A percentile compares a stretch with the other conserved stretches of the same genome.
Conservation (phyloP, 805 yeast genomes). For the Kluyveromyces starmeri region DNA sequence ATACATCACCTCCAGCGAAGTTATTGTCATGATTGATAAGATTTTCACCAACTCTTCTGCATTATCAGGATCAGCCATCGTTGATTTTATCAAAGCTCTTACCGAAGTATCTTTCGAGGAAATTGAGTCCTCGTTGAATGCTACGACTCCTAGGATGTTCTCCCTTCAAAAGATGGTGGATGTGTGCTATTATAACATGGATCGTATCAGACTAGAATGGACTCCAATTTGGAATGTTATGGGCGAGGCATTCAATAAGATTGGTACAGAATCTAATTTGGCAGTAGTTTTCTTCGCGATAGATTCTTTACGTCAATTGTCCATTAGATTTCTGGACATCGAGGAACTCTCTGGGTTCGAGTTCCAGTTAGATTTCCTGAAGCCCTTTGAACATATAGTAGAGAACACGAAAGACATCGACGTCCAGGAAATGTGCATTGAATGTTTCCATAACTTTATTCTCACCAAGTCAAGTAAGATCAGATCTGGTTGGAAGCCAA, state of each 20-base stretch:
- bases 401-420: constrained; percentile 55
- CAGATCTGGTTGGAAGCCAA: constrained; percentile 91
- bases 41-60: constrained; percentile 76
- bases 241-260: constrained; percentile 80
- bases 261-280: constrained; percentile 70
- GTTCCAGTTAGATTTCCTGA: constrained; percentile 87
- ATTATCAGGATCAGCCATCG: constrained; percentile 75
- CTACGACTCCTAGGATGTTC: constrained; percentile 79
- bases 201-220: constrained; percentile 94
- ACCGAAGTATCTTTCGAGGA: constrained; percentile 85
- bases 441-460: constrained; percentile 81
- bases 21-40: constrained; percentile 75
- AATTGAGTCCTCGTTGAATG: constrained; percentile 76
- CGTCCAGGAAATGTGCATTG: constrained; percentile 82
- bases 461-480: constrained; percentile 63
- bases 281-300: constrained; percentile 82
- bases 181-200: constrained; percentile 96
- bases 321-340: constrained; percentile 84
- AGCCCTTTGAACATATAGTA: constrained; percentile 80
- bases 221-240: constrained; percentile 88
- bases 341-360: constrained; percentile 94
- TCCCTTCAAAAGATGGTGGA: constrained; percentile 94
- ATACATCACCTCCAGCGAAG: constrained; percentile 52
- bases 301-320: constrained; percentile 86
- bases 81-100: constrained; percentile 78